Evolutionary conservation across 495 filamentous ascomycete genomes (phyloP).

Genomic region (Neurospora terricola): DNA sequence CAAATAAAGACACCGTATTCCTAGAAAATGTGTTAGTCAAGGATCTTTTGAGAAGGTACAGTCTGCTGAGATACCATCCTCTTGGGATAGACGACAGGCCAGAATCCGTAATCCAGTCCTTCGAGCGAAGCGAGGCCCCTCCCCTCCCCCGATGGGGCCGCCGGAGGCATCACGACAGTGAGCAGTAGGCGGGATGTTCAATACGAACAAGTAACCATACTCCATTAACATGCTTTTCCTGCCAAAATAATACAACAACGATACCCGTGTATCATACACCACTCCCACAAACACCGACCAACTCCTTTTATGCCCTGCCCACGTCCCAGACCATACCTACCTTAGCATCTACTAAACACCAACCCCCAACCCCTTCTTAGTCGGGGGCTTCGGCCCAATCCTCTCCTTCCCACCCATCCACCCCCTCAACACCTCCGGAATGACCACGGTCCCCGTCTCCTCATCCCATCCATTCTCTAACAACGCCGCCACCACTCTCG

Average conservation of each 20-base stretch:
- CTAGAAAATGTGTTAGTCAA: too few species aligned
- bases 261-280: not conserved
- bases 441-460: conserved; percentile 45
- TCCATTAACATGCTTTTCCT: not conserved
- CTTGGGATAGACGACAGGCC: too few species aligned
- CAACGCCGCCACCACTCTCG: conserved; percentile 80
- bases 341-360: not conserved
- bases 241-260: not conserved
- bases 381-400: conserved; percentile 39
- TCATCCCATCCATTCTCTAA: conserved; percentile 89
- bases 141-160: not conserved
- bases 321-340: not conserved
- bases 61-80: too few species aligned
- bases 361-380: not conserved
- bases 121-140: not conserved
- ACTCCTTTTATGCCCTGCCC: not conserved
- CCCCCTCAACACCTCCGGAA: conserved; percentile 66
- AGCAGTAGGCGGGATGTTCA: not conserved
- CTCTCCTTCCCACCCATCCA: conserved; percentile 68
- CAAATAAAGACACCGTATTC: too few species aligned
- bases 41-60: too few species aligned
- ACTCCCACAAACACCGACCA: not conserved
- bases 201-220: not conserved
- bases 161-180: not conserved
- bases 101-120: not conserved